Base-by-base conservation (phyloP, 306 rosid species). In the Rosa rugosa region DNA sequence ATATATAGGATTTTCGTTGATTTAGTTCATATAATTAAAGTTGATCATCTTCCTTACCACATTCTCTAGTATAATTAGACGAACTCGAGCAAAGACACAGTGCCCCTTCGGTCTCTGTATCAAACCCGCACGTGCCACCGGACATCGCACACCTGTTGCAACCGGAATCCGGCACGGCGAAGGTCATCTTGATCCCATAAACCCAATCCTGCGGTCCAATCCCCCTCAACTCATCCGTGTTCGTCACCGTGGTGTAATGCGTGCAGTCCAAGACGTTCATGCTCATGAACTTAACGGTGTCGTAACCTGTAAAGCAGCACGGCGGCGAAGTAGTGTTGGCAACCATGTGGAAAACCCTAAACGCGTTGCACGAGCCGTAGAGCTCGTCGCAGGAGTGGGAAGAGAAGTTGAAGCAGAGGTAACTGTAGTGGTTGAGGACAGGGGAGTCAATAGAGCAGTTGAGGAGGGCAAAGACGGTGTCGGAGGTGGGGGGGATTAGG, bases 401-500 rank as follows among this genome's bases (percentile, higher is more conserved):
- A 0, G 91, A 92, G 77, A 94, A 91, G 83, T 92, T 92, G 88
- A 90, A 92, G 75, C 98, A 92, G 36, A 94, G 92, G 64, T 90
- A 89, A 74, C 85, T 91, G 86, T 92, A 94, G 79, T 92, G 97
- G 92, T 94, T 94, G 41, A 94, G 97, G 54, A 94, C 89, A 8
- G 98, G 98, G 17, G 98, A 94, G 79, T 94, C 97, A 27, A 88
- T 70, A 9, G 98, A 94, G 85, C 98, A 94, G 68, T 94, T 94
- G 59, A 94, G 86, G 13, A 94, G 92, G 40, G 90, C 97, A 11
- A 94, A 89, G 63, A 91, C 86, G 2, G 98, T 91, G 86, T 94
- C 98, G 8, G 92, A 88, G n/a, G 98, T 77, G 0, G 98, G 98
- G 0, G 97, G 98, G 40, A 94, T 91, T 11, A 92, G 84, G 46